These are phyloP conservation scores for Phytophthora kernoviae DNA, from an alignment of 352 stramenopile species.

Conservation along the genomic window DNA sequence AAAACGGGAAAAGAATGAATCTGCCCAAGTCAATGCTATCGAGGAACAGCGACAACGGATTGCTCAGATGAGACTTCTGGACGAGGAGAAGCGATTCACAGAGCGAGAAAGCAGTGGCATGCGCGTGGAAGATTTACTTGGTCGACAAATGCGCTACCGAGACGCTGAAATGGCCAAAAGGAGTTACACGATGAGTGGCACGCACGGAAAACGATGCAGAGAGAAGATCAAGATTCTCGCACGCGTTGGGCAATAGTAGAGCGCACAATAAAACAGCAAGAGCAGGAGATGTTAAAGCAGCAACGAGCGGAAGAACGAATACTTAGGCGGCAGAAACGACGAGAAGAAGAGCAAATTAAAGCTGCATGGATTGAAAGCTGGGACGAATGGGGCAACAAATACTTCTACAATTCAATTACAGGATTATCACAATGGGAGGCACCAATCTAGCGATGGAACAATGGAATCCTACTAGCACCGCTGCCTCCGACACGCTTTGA, in stretches of 20 bases:
- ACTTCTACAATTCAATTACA: slow-evolving; percentile 69
- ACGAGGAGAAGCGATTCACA: slow-evolving; percentile 40
- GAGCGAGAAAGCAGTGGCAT: slow-evolving; percentile 43
- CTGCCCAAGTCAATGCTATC: slow-evolving; percentile 30
- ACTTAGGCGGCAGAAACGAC: slow-evolving; percentile 36
- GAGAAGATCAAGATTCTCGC: slow-evolving; percentile 44
- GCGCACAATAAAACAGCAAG: slow-evolving; percentile 22
- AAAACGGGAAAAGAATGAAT: slow-evolving; percentile 11
- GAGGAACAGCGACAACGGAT: slow-evolving; percentile 56
- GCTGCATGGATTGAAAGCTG: slow-evolving; percentile 53
- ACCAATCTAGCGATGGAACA: slow-evolving; percentile 14
- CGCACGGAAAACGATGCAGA: slow-evolving; percentile 49
- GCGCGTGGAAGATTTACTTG: slow-evolving; percentile 55
- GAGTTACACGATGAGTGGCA: slow-evolving; percentile 42
- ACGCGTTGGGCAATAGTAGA: slow-evolving; percentile 41
- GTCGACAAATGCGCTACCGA: slow-evolving; percentile 45
- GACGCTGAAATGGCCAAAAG: slow-evolving; percentile 36
- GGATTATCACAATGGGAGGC: slow-evolving; percentile 63
- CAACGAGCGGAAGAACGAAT: slow-evolving; percentile 38
- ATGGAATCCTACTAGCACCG: neutral
- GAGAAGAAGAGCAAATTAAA: slow-evolving; percentile 33
- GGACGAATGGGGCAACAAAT: slow-evolving; percentile 54
- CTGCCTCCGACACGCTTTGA: no score
- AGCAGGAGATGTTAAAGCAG: slow-evolving; percentile 38
- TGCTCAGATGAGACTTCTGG: slow-evolving; percentile 42